phyloP scores from a whole-genome alignment of 345 rosid genomes.

The Eutrema heterophyllum region DNA sequence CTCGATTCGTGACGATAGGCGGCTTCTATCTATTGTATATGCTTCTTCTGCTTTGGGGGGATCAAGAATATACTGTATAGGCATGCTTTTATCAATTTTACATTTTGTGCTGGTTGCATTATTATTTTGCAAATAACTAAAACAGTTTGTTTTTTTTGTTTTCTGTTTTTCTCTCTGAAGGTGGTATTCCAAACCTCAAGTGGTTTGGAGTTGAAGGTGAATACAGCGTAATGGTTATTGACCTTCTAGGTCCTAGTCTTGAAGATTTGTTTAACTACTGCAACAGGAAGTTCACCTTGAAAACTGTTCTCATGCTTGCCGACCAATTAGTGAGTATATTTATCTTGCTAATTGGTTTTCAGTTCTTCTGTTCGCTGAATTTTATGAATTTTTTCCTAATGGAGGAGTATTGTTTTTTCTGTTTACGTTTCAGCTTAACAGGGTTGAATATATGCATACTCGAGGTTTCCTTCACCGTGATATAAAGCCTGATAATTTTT shows the following conservation, averaged over 20 bases:
- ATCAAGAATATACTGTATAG: neutral
- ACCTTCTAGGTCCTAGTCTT: constrained; percentile 87
- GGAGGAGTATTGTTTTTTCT: constrained; percentile 7
- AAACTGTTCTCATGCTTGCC: constrained; percentile 87
- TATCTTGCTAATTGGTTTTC: neutral
- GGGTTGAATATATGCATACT: constrained; percentile 77
- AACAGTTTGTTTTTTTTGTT: neutral
- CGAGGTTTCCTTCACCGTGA: constrained; percentile 87
- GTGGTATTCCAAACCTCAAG: constrained; percentile 75
- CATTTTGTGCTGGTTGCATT: neutral
- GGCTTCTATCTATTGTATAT: neutral
- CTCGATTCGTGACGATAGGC: neutral
- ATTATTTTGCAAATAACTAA: neutral
- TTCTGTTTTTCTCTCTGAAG: constrained; percentile 31
- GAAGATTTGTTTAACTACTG: constrained; percentile 85
- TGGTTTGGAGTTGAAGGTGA: constrained; percentile 89
- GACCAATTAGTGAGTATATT: constrained; percentile 63
- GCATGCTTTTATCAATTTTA: neutral
- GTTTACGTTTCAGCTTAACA: constrained; percentile 50
- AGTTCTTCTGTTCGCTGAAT: neutral
- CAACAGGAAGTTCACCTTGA: constrained; percentile 67
- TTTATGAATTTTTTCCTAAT: neutral
- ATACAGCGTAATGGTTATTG: constrained; percentile 76
- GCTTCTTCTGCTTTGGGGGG: neutral
- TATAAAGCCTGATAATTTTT: constrained; percentile 85